Conservation (phyloP, 78 protist genomes). For the Dictyostelium brefeldianum region DNA sequence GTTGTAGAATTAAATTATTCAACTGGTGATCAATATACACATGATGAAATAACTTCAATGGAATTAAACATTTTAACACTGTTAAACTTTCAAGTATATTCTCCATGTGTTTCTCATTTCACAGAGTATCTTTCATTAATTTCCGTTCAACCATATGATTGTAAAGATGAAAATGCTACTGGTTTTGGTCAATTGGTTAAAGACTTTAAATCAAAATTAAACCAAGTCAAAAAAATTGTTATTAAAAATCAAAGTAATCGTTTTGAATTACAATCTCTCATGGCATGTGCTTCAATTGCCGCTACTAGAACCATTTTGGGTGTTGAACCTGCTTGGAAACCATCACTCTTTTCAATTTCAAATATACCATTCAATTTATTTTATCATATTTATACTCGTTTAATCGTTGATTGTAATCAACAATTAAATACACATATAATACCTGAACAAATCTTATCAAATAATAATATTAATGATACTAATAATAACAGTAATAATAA, state of each 20-base stretch:
- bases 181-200: background rate
- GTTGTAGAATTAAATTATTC: background rate
- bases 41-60: background rate
- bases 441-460: background rate
- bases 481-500: too few species aligned
- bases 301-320: background rate
- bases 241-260: background rate
- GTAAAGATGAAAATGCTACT: background rate
- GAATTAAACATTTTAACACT: background rate
- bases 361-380: background rate
- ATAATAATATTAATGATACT: too few species aligned
- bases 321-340: conserved; percentile 21
- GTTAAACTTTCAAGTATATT: background rate
- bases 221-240: background rate
- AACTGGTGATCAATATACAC: background rate
- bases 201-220: background rate
- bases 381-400: background rate
- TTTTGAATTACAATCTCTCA: background rate
- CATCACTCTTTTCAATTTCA: conserved; percentile 1
- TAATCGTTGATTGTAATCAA: background rate
- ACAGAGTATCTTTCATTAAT: background rate
- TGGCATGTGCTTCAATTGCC: conserved; percentile 37
- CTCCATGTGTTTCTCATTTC: background rate
- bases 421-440: background rate
- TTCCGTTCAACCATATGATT: background rate